phyloP scores from a whole-genome alignment of 768 basidiomycete genomes.

The Russula sp. region DNA sequence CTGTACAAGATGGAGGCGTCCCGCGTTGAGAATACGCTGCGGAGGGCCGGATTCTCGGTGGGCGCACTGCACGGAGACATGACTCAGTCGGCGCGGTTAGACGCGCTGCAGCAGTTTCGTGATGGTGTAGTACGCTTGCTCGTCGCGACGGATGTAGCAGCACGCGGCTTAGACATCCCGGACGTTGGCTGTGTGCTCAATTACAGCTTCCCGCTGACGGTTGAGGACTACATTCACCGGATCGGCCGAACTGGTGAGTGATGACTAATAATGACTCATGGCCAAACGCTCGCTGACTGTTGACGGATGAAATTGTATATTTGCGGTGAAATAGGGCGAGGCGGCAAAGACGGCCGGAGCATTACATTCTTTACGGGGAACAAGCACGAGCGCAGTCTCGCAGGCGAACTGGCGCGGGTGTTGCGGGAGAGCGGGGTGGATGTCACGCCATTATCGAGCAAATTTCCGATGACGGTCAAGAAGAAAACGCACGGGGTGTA shows the following conservation, averaged over 20 bases:
- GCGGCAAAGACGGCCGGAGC: constrained; percentile 83
- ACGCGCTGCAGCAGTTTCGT: constrained; percentile 84
- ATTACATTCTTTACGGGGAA: constrained; percentile 98
- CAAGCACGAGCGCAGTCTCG: constrained; percentile 76
- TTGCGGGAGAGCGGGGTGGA: constrained; percentile 84
- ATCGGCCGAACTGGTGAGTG: constrained; percentile 80
- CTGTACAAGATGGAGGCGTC: constrained; percentile 97
- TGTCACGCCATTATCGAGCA: constrained; percentile 67
- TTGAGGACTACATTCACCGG: constrained; percentile 90
- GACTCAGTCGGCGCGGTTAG: constrained; percentile 79
- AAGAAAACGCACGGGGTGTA: constrained; percentile 91
- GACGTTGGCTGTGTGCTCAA: constrained; percentile 93
- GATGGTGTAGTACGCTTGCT: constrained; percentile 74
- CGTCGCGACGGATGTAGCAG: constrained; percentile 97
- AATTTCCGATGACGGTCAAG: constrained; percentile 96
- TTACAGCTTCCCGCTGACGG: constrained; percentile 96
- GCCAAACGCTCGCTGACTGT: no score
- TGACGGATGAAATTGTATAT: no score
- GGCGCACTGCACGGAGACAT: constrained; percentile 89
- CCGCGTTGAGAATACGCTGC: constrained; percentile 79
- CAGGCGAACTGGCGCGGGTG: constrained; percentile 91
- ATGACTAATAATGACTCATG: neutral
- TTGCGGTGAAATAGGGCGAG: constrained; percentile 58
- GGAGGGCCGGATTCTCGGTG: constrained; percentile 71
- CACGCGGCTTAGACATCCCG: constrained; percentile 95